phyloP scores from a whole-genome alignment of 78 protist genomes.

The Corallochytrium limacisporum region DNA sequence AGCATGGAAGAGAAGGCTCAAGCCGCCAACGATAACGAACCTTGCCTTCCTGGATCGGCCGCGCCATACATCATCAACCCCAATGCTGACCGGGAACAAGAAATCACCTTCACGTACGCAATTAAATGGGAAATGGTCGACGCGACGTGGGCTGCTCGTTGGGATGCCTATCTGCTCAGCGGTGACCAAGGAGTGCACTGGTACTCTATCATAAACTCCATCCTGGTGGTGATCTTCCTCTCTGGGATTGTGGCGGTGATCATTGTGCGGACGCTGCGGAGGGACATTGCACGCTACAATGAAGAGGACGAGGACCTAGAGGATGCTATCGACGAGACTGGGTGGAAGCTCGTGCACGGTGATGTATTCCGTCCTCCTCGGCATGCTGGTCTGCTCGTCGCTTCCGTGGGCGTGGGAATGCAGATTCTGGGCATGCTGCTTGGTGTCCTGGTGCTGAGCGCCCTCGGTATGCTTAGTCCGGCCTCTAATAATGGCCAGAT shows the following conservation, averaged over 20 bases:
- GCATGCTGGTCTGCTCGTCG: conserved; percentile 41
- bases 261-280: conserved; percentile 69
- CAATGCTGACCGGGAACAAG: not conserved
- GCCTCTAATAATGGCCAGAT: too few relatives aligned
- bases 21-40: not conserved
- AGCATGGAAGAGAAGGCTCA: conserved; percentile 7
- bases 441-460: not conserved
- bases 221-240: conserved; percentile 81
- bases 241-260: conserved; percentile 85
- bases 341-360: conserved; percentile 96
- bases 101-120: conserved; percentile 1
- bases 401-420: not conserved
- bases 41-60: too few relatives aligned
- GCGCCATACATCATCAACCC: too few relatives aligned
- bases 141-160: conserved; percentile 80
- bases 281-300: conserved; percentile 59
- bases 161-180: conserved; percentile 79
- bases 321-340: conserved; percentile 69
- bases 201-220: conserved; percentile 87
- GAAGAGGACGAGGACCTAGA: conserved; percentile 26
- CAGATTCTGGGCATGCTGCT: not conserved
- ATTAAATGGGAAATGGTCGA: not conserved
- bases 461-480: too few relatives aligned
- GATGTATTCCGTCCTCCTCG: conserved; percentile 92
- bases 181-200: conserved; percentile 71